Base-by-base conservation (phyloP, 768 basidiomycete species). In the Boletellus sp. region DNA sequence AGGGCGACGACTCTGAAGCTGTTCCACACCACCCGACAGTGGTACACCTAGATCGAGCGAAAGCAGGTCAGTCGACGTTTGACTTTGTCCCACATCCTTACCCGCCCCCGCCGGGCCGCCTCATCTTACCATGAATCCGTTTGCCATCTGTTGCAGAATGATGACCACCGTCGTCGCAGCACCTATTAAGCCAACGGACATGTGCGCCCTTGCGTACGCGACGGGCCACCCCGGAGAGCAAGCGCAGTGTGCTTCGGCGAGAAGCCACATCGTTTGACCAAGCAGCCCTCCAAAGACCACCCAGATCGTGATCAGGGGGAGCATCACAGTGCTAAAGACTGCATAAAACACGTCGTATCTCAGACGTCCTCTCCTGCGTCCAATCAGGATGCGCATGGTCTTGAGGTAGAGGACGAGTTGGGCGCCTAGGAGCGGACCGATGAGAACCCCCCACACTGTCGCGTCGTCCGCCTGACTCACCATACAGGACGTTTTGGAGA, bases 21-120 rank as follows among this genome's bases (percentile, higher is more conserved):
- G 11, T 54, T 26, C 68, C 68, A 73, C 16, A 73, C 54, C 17
- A 69, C 52, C 26, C 51, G 69, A 53, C 68, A 70, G 11, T 71
- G 72, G 49, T 70, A 67, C 6, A 74, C 56, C 72, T 72, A 42
- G 15, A 72, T 34, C 44, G 37, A 45, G 43, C 24, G 8, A 26
- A n/a, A 71, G 35, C 47, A 38, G 45, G 13, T 34, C 4, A 5
- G 15, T 23, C 16, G 5, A n/a, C 31, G 16, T 17, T 16, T 6
- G 1, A 32, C 63, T 4, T 26, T 26, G 24, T 47, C 9, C 55
- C n/a, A 36, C 49, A 45, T 66, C n/a, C 8, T 54, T 7, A 58
- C 53, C 11, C 68, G 56, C n/a, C n/a, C n/a, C n/a, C n/a, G n/a
- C n/a, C n/a, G n/a, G n/a, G n/a, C n/a, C n/a, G 66, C 65, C 47